Evolutionary conservation across 106 monocot species (phyloP), one percentile per base, ranked within the genome.

Genomic region (Platanthera guangdongensis): DNA sequence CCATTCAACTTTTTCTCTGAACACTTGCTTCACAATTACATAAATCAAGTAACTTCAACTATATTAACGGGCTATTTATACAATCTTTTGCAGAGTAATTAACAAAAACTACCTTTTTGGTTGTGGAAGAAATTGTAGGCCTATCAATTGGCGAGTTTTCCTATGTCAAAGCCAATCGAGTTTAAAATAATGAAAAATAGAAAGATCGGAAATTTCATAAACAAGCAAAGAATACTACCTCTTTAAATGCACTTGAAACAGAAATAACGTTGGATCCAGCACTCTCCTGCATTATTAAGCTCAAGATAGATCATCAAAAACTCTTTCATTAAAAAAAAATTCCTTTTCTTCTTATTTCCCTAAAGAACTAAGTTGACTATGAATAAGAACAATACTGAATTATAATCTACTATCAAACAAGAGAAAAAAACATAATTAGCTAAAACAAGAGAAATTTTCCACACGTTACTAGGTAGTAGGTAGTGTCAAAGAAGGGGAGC

Each of bases 241-340:
- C 60, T 59, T 59, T n/a, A 2, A 60, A 16, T 18, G 60, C n/a
- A 16, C 16, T 7, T n/a, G 60, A 60, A 60, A 18, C n/a, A 14
- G n/a, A 60, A 18, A 60, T n/a, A 60, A 21, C n/a, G 18, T 21
- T 19, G 5, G 60, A 60, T 22, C 16, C 60, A 60, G n/a, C 60
- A 60, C 18, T 60, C 60, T 18, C 60, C 60, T 60, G n/a, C 60
- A 60, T 60, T 59, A 52, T 52, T 53, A 53, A 53, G 52, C 52
- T 53, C 52, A 53, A 53, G 52, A 12, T 53, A 53, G 8, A 9
- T 14, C 52, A 53, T 53, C 39, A 53, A 53, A 53, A 53, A 53
- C 14, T 14, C 9, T 53, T 53, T 53, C 9, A 53, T 53, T 53
- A 14, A 12, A 3, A 53, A 12, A 53, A 53, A 12, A 14, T 13